Base-by-base conservation (phyloP, 768 basidiomycete genomes). In the Trametes elegans region DNA sequence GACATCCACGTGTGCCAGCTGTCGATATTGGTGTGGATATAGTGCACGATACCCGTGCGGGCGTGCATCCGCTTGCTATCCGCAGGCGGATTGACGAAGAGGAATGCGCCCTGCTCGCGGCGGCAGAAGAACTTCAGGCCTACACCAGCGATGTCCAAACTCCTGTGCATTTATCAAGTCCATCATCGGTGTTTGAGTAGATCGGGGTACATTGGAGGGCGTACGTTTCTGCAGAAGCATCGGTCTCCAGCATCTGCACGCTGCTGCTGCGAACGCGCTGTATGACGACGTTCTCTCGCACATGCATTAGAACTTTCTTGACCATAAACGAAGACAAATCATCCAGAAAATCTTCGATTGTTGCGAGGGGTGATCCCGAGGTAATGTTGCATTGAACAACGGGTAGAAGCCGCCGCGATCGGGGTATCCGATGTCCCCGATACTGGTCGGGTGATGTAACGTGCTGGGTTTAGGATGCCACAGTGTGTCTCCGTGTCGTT, bases 381-480 rank as follows among this genome's bases (percentile, higher is more conserved):
- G 48, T 9, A 32, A 21, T 5, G 44, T 64, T 0, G 58, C 56
- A 27, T 65, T 65, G 46, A 67, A 67, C 16, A 67, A 39, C 0
- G 61, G 62, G n/a, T 47, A 53, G 53, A 67, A 67, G 2, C n/a
- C 54, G 6, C 66, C 66, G 10, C 59, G 44, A 23, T 36, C 29
- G 18, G 60, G 10, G 24, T 58, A 62, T 6, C 66, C 66, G 7
- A 67, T 61, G 32, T 67, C 64, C 5, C 66, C 66, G 21, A 67
- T 53, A 21, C 54, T 53, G 7, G 58, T 45, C 21, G 59, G 57
- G 16, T 53, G 51, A 19, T 39, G 21, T 2, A n/a, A n/a, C n/a
- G 36, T 31, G 5, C 46, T 47, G 11, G 58, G 63, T 34, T 63
- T 60, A 1, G 65, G 65, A 13, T 28, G 21, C 65, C 65, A 66